These are phyloP conservation scores for Curvularia spicifera DNA, from an alignment of 2,329 filamentous ascomycete genomes.

Conservation along the genomic window DNA sequence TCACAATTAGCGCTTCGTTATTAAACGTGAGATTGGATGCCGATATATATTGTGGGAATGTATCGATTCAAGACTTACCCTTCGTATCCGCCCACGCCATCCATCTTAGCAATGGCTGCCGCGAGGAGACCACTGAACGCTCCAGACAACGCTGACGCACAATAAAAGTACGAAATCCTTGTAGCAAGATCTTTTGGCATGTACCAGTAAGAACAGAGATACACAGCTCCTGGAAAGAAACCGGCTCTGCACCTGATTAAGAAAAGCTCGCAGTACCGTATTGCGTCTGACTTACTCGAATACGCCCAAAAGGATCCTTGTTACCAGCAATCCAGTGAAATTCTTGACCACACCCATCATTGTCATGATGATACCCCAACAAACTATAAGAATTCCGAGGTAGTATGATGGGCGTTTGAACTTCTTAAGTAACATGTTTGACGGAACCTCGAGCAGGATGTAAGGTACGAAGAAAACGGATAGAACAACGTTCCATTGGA, in stretches of 20 bases:
- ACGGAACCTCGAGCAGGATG: slow-evolving; percentile 47
- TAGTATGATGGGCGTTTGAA: slow-evolving; percentile 39
- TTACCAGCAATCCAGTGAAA: slow-evolving; percentile 27
- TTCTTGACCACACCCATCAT: slow-evolving; percentile 33
- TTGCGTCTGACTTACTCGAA: slow-evolving; percentile 23
- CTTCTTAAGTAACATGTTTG: slow-evolving; percentile 51
- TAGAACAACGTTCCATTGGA: slow-evolving; percentile 55
- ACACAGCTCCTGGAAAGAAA: slow-evolving; percentile 47
- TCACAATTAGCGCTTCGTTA: no score
- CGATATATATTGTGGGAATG: no score
- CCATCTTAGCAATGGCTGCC: slow-evolving; percentile 47
- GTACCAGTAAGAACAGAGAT: slow-evolving; percentile 46
- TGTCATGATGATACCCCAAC: slow-evolving; percentile 39
- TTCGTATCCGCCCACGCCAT: slow-evolving; percentile 49
- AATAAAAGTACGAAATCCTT: slow-evolving; percentile 48
- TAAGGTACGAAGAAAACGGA: slow-evolving; percentile 64
- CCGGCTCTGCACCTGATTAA: slow-evolving; percentile 20
- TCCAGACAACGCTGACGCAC: slow-evolving; percentile 48
- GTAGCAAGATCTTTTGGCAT: slow-evolving; percentile 45
- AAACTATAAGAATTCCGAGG: slow-evolving; percentile 37
- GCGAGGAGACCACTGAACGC: slow-evolving; percentile 53
- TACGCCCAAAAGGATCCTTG: slow-evolving; percentile 31
- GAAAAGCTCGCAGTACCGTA: no score
- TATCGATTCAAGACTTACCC: slow-evolving; percentile 47
- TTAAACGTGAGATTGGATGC: no score